Conservation (phyloP, 768 basidiomycete species). For the Stropharia rugosoannulata region DNA sequence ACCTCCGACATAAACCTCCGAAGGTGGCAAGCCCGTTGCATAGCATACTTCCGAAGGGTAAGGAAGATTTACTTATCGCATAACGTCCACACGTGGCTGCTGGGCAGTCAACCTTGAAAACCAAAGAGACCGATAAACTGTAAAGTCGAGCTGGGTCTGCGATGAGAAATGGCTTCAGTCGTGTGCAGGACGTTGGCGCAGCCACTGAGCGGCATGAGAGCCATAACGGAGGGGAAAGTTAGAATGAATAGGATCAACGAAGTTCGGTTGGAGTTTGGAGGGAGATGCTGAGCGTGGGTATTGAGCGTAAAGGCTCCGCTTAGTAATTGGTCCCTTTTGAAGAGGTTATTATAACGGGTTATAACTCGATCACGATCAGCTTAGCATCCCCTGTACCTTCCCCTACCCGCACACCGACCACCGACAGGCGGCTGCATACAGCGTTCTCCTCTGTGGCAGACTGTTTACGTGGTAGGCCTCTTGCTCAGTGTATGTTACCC, state of each 20-base stretch:
- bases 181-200: background rate
- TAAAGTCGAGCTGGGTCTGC: background rate
- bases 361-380: conserved; percentile 1
- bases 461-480: too few relatives aligned
- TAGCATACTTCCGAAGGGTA: background rate
- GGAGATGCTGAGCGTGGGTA: background rate
- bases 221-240: background rate
- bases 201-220: background rate
- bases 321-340: conserved; percentile 1
- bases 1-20: conserved; percentile 3
- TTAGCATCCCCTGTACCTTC: background rate
- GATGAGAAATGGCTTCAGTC: background rate
- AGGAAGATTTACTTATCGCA: background rate
- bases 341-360: conserved; percentile 1
- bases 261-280: background rate
- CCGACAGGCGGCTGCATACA: background rate
- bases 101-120: too few relatives aligned
- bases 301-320: background rate
- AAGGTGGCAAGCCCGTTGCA: background rate
- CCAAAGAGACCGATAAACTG: background rate
- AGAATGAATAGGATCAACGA: background rate
- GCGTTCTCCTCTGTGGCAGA: too few relatives aligned
- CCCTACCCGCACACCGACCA: background rate
- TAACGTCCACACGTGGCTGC: too few relatives aligned
- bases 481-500: too few relatives aligned